Base-by-base conservation (phyloP, 1,284 basidiomycete species). In the Trametes pubescens region DNA sequence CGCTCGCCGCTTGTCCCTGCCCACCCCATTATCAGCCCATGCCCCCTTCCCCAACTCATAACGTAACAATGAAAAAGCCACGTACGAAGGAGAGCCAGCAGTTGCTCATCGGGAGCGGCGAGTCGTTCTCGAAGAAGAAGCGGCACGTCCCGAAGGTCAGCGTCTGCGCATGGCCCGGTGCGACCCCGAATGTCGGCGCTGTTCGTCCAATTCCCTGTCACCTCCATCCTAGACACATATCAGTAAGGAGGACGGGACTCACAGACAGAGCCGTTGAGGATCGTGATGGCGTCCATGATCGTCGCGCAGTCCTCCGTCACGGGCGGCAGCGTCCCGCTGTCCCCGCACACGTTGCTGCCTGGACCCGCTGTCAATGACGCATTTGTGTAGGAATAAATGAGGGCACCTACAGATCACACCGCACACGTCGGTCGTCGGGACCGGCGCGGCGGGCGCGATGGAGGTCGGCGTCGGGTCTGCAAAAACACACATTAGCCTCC, bases 101-200 rank as follows among this genome's bases (percentile, higher is more conserved):
- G 57, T 65, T 67, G 29, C 57, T 59, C 58, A 68, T 51, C 34
- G 66, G 60, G 34, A 59, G 21, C 16, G 58, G 60, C 40, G 66
- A 61, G 58, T 67, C 46, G 64, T 72, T 72, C 57, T 71, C 59
- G 59, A 72, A 72, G 66, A 69, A 72, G 62, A 72, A 67, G 14
- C 71, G 67, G 55, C 71, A 72, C 34, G 71, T 72, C 34, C 69
- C 71, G 59, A 70, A 72, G 37, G 67, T 59, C 58, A 72, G 68
- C 51, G 70, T 69, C 64, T 72, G 66, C 46, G 65, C 67, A 55
- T 69, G 63, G 59, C 63, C 62, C 58, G 62, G 14, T 22, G 47
- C 38, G 8, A 72, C 68, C 13, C 51, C 59, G 66, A 72, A 72
- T n/a, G 62, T 59, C 32, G 71, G 71, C n/a, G 64, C 71, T 72